phyloP scores from a whole-genome alignment of 2,329 filamentous ascomycete genomes.

The Catunica adiposa region DNA sequence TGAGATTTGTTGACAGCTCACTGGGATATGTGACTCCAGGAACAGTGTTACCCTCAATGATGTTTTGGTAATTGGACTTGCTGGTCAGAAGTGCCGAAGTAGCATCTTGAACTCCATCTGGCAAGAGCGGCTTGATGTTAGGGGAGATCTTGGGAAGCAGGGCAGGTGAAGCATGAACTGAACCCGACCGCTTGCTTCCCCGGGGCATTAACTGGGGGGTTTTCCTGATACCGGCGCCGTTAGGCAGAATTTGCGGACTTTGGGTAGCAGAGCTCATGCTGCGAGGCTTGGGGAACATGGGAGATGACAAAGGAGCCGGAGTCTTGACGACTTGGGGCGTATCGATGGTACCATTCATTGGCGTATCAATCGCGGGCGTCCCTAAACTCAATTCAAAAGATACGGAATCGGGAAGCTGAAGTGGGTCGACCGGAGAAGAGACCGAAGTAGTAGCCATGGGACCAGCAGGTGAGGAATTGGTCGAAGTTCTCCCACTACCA shows the following conservation, averaged over 20 bases:
- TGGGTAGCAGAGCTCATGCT: conserved; percentile 39
- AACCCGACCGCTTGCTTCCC: conserved; percentile 49
- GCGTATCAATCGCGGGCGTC: conserved; percentile 20
- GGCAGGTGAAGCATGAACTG: conserved; percentile 69
- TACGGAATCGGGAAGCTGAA: conserved; percentile 58
- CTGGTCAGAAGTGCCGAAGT: conserved; percentile 66
- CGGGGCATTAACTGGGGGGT: conserved; percentile 41
- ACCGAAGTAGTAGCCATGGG: neutral
- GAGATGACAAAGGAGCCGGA: conserved; percentile 33
- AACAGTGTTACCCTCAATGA: conserved; percentile 79
- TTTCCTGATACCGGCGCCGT: conserved; percentile 33
- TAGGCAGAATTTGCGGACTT: conserved; percentile 44
- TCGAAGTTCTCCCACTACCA: neutral
- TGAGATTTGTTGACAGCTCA: conserved; percentile 80
- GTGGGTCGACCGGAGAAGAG: conserved; percentile 17
- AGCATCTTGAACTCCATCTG: conserved; percentile 42
- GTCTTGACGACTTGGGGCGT: conserved; percentile 24
- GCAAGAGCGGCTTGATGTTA: conserved; percentile 80
- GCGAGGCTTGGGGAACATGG: conserved; percentile 25
- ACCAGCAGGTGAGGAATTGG: conserved; percentile 28
- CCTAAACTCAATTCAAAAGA: conserved; percentile 22
- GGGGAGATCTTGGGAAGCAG: conserved; percentile 80
- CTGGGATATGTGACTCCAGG: conserved; percentile 83
- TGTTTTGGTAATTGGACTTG: conserved; percentile 97
- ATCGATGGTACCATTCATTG: neutral